Conservation (phyloP, 345 rosid genomes). For the Brassica carinata region DNA sequence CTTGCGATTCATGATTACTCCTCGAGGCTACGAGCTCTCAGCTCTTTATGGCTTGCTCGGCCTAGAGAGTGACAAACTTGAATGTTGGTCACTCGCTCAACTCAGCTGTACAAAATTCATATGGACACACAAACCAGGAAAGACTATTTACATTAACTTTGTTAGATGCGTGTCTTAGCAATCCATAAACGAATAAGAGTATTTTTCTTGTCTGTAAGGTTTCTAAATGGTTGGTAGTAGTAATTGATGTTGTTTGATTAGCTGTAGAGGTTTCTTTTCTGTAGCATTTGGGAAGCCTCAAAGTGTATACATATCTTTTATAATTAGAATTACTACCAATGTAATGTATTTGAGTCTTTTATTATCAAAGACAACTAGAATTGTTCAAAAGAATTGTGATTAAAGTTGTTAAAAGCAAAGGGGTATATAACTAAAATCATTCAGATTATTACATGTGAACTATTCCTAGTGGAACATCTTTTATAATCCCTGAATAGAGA, state of each 20-base stretch:
- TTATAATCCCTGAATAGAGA: no score
- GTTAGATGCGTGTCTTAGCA: neutral
- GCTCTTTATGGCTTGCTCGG: conserved; percentile 97
- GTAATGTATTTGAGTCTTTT: no score
- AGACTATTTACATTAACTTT: conserved; percentile 26
- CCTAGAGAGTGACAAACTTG: conserved; percentile 68
- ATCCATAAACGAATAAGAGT: neutral
- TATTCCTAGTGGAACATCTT: no score
- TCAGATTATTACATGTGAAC: no score
- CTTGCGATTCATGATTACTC: conserved; percentile 93
- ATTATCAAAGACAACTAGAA: no score
- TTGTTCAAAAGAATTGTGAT: no score
- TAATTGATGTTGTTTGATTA: neutral
- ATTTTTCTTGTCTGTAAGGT: neutral
- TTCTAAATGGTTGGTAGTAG: neutral
- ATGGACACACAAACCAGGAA: conserved; percentile 29
- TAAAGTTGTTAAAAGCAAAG: no score
- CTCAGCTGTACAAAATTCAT: conserved; percentile 39
- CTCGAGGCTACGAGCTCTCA: conserved; percentile 87
- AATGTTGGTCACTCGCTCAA: neutral
- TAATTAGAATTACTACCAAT: no score
- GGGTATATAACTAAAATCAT: no score
- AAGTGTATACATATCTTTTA: no score
- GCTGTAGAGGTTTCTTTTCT: neutral
- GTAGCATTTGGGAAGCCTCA: no score